These are phyloP conservation scores for Syzygium aromaticum DNA, from an alignment of 345 rosid genomes.

Conservation along the genomic window DNA sequence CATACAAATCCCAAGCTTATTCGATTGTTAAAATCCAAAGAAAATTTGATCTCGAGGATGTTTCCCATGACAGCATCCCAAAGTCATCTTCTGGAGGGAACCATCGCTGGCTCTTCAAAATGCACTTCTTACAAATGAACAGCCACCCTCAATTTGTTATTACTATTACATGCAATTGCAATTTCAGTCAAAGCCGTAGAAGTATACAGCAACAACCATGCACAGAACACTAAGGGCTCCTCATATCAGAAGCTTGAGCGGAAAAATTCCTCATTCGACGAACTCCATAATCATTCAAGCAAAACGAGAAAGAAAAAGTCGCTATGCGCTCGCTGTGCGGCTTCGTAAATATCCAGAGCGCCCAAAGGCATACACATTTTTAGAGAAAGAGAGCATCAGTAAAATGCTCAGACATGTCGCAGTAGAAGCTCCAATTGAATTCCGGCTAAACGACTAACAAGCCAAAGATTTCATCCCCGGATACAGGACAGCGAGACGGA, in stretches of 20 bases:
- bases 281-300: background rate
- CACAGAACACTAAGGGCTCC: background rate
- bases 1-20: background rate
- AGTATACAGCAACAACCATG: background rate
- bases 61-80: background rate
- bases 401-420: background rate
- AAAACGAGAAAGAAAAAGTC: background rate
- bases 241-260: background rate
- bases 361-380: background rate
- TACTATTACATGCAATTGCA: background rate
- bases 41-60: background rate
- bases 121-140: background rate
- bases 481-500: background rate
- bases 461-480: background rate
- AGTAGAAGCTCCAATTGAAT: background rate
- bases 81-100: background rate
- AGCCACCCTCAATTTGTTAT: background rate
- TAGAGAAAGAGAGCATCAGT: background rate
- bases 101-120: background rate
- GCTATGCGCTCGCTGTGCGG: background rate
- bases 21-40: background rate
- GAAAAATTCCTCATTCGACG: background rate
- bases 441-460: background rate
- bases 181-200: background rate
- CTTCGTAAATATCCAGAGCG: background rate